Evolutionary conservation across 129 eudicot genomes (phyloP).

Genomic region (Lactuca saligna): DNA sequence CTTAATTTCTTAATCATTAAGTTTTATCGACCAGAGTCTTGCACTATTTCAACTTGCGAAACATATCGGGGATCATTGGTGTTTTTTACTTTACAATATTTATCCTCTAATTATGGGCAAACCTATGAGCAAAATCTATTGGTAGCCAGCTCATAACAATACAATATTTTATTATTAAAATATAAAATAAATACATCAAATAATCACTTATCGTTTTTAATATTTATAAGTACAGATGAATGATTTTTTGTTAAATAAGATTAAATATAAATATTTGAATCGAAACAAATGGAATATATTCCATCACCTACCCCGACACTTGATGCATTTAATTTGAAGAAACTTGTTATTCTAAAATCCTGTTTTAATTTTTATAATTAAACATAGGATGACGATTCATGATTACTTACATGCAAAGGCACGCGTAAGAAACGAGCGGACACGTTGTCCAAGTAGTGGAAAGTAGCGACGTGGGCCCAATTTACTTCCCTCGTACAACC

Average conservation of each 20-base stretch:
- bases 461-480: slow-evolving; percentile 31
- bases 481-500: slow-evolving; percentile 33
- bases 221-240: too few relatives aligned
- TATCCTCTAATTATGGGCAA: not conserved
- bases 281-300: not conserved
- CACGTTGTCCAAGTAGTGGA: slow-evolving; percentile 35
- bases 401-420: slow-evolving; percentile 1
- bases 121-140: not conserved
- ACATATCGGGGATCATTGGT: not conserved
- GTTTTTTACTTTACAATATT: not conserved
- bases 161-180: not conserved
- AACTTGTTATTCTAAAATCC: not conserved
- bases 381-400: not conserved
- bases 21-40: not conserved
- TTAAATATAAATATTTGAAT: too few relatives aligned
- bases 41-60: not conserved
- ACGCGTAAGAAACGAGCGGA: slow-evolving; percentile 3
- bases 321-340: not conserved
- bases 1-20: too few relatives aligned
- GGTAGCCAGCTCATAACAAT: not conserved
- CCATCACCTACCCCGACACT: not conserved
- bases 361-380: not conserved
- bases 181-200: not conserved
- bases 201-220: not conserved
- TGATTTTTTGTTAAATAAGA: too few relatives aligned